Evolutionary conservation across 139 green algal species (phyloP).

Genomic region (Chlamydomonas schloesseri): DNA sequence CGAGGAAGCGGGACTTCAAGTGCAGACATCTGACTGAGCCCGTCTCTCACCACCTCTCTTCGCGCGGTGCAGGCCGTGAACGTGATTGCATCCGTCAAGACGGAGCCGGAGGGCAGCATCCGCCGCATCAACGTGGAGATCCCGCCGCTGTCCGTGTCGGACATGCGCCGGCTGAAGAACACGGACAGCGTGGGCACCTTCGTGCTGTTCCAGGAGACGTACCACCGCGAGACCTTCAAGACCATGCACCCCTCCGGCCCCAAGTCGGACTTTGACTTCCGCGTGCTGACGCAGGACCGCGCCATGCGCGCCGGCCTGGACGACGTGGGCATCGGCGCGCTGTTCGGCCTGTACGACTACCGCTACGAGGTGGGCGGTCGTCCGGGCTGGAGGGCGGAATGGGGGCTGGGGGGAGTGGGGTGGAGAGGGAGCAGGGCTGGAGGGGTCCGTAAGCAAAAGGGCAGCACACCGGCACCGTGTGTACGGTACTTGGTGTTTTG

Average conservation of each 20-base stretch:
- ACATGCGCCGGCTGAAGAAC: conserved; percentile 81
- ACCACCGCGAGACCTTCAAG: conserved; percentile 72
- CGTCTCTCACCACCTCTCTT: no score
- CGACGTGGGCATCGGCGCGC: conserved; percentile 78
- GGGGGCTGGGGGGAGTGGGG: no score
- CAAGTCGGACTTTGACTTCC: conserved; percentile 76
- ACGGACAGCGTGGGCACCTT: conserved; percentile 81
- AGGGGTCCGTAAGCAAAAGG: no score
- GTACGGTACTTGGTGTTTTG: no score
- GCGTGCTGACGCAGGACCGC: conserved; percentile 76
- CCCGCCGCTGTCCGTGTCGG: conserved; percentile 72
- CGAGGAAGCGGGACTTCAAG: no score
- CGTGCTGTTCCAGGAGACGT: conserved; percentile 82
- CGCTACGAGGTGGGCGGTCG: conserved; percentile 63
- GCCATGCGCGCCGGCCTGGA: conserved; percentile 77
- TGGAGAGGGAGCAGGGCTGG: no score
- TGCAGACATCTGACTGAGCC: no score
- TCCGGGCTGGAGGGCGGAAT: no score
- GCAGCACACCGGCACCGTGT: no score
- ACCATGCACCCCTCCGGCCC: conserved; percentile 75
- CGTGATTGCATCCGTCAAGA: conserved; percentile 63
- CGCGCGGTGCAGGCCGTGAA: conserved; percentile 62
- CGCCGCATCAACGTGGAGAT: conserved; percentile 84
- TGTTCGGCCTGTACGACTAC: conserved; percentile 82
- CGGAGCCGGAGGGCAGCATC: conserved; percentile 77